Conservation (phyloP, 345 rosid genomes). For the Odontarrhena argentea region DNA sequence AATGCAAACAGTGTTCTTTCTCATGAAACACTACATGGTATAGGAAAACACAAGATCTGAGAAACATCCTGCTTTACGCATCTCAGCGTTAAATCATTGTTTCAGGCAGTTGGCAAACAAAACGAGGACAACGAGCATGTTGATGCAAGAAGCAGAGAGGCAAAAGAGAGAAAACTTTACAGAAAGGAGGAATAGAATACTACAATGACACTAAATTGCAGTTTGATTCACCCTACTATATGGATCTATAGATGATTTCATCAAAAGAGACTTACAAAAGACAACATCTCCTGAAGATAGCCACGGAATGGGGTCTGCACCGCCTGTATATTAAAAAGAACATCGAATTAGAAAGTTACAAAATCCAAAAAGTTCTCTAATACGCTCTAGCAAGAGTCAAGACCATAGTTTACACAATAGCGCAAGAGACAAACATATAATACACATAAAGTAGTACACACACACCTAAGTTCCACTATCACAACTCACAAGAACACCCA, state of each 20-base stretch:
- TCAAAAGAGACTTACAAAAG: conserved; percentile 66
- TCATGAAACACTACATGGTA: neutral
- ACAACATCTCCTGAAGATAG: conserved; percentile 88
- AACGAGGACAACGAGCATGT: neutral
- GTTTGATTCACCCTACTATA: neutral
- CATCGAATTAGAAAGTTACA: conserved; percentile 2
- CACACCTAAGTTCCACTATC: neutral
- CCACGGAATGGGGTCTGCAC: conserved; percentile 89
- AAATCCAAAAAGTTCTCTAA: neutral
- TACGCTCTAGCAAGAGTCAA: neutral
- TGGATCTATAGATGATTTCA: neutral
- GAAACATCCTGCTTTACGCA: conserved; percentile 11
- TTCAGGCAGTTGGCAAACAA: neutral
- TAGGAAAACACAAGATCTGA: conserved; percentile 2
- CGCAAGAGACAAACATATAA: neutral
- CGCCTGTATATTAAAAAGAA: conserved; percentile 46
- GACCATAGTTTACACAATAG: neutral
- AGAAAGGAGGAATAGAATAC: conserved; percentile 1
- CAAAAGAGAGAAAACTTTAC: neutral
- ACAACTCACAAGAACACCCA: neutral
- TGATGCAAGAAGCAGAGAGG: neutral
- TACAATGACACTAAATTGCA: neutral
- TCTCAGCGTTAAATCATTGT: conserved; percentile 4
- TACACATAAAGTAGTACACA: neutral
- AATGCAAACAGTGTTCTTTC: neutral